These are phyloP conservation scores for Lipomyces yamadae DNA, from an alignment of 805 yeast genomes.

Conservation along the genomic window DNA sequence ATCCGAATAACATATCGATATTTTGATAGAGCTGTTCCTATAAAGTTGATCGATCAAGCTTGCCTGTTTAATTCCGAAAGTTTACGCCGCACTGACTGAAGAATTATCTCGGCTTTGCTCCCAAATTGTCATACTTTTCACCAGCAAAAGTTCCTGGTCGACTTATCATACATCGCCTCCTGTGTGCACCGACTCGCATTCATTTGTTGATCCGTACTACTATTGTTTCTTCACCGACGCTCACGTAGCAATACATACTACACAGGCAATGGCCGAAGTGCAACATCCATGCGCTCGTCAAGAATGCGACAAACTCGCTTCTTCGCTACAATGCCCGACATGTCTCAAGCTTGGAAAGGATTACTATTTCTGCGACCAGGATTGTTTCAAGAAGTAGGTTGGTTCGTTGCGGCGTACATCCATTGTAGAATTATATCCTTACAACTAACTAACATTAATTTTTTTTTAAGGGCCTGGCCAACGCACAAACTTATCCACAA, in stretches of 20 bases:
- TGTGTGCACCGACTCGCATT: not conserved
- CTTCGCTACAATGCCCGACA: constrained; percentile 84
- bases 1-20: too few relatives aligned
- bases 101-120: too few relatives aligned
- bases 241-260: not conserved
- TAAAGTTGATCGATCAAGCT: too few relatives aligned
- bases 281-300: not conserved
- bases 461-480: constrained; percentile 24
- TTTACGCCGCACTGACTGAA: too few relatives aligned
- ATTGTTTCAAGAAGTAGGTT: constrained; percentile 64
- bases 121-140: too few relatives aligned
- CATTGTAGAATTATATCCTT: not conserved
- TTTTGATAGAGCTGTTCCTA: too few relatives aligned
- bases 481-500: constrained; percentile 64
- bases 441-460: not conserved
- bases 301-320: constrained; percentile 65
- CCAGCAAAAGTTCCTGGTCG: too few relatives aligned
- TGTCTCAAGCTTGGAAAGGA: constrained; percentile 75
- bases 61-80: too few relatives aligned
- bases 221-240: not conserved
- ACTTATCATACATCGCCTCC: too few relatives aligned
- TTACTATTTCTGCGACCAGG: constrained; percentile 77
- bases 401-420: not conserved
- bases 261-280: not conserved
- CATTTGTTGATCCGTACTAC: not conserved